Conservation (phyloP, 257 asterid species). For the Ballota nigra region DNA sequence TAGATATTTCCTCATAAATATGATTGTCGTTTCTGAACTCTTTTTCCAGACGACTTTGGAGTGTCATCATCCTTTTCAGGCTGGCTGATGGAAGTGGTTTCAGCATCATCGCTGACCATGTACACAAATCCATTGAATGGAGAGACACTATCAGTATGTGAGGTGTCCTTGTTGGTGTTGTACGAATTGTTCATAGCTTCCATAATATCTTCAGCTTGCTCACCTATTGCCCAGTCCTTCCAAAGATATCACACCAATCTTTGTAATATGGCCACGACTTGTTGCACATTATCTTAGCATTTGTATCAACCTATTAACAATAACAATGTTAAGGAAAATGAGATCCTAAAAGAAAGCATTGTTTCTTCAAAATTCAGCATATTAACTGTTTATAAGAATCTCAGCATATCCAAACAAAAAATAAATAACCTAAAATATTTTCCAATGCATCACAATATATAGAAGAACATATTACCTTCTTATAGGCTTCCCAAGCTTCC, state of each 20-base stretch:
- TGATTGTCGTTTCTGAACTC: not conserved
- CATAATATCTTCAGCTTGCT: not conserved
- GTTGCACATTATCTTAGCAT: not conserved
- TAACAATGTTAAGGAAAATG: no score
- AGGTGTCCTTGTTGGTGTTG: not conserved
- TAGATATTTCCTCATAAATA: not conserved
- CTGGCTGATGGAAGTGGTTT: not conserved
- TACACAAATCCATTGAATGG: not conserved
- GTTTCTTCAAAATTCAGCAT: no score
- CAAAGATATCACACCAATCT: not conserved
- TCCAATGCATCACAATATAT: no score
- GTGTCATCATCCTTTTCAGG: not conserved
- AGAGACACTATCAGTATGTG: not conserved
- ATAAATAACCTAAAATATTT: no score
- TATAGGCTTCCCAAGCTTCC: not conserved
- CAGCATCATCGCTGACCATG: not conserved
- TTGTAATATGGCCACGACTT: not conserved
- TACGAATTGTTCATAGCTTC: not conserved
- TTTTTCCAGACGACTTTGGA: not conserved
- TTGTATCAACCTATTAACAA: not conserved
- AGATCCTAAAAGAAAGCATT: no score
- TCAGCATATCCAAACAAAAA: no score
- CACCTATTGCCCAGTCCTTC: not conserved
- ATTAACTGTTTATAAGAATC: no score
- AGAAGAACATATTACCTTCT: no score